Evolutionary conservation across 83 land plant species (phyloP).

Genomic region (Diphasiastrum complanatum): DNA sequence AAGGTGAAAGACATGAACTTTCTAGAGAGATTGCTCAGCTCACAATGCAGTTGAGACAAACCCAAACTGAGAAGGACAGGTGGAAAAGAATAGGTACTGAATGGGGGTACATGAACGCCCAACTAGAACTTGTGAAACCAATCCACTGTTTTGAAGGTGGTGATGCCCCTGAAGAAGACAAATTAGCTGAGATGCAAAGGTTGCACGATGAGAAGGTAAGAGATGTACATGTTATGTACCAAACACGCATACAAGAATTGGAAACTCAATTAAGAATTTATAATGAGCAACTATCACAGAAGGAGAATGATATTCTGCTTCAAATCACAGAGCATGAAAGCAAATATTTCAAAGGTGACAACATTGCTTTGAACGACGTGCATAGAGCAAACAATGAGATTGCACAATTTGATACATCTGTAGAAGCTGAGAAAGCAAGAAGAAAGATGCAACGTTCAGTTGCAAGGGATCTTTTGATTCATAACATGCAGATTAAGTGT

Average conservation of each 20-base stretch:
- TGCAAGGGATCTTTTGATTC: conserved; percentile 2
- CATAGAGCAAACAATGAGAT: not conserved
- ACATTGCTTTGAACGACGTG: not conserved
- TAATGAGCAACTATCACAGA: conserved; percentile 23
- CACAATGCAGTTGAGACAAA: no score
- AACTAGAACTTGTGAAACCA: no score
- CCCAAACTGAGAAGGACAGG: no score
- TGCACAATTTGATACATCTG: not conserved
- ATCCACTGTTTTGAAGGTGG: no score
- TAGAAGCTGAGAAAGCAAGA: not conserved
- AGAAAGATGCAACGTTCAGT: not conserved
- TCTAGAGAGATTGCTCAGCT: no score
- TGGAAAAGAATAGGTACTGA: no score
- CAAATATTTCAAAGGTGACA: conserved; percentile 5
- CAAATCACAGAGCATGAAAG: not conserved
- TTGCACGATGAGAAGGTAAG: not conserved
- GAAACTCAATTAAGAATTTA: conserved; percentile 26
- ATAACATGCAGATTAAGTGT: conserved; percentile 4
- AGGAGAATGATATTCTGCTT: conserved; percentile 20
- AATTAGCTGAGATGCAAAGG: not conserved
- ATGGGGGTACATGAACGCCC: no score
- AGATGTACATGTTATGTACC: conserved; percentile 19
- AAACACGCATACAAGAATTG: conserved; percentile 21
- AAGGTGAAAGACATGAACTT: no score
- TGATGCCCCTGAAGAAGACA: no score